Conservation (phyloP, 2,329 filamentous ascomycete genomes). For the Clonostachys byssicola region DNA sequence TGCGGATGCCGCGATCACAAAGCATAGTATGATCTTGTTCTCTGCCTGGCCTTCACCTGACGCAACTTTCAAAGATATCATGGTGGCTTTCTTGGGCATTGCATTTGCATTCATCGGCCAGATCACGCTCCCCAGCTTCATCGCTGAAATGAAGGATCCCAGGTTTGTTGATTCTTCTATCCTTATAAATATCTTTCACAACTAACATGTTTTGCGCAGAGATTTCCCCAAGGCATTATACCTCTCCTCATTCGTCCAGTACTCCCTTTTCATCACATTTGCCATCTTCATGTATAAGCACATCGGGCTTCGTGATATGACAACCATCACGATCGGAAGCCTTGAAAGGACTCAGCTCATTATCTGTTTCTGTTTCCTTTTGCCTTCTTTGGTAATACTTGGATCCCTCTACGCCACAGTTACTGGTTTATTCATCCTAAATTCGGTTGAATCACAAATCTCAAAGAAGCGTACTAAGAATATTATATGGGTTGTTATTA, state of each 20-base stretch:
- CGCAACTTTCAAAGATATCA: not conserved
- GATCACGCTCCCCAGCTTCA: constrained; percentile 3
- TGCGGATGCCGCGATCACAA: no score
- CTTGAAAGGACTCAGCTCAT: not conserved
- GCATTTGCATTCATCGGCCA: constrained; percentile 3
- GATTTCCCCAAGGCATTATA: constrained; percentile 4
- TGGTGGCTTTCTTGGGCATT: constrained; percentile 2
- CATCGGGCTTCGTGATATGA: constrained; percentile 2
- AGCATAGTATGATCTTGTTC: no score
- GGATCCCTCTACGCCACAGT: constrained; percentile 4
- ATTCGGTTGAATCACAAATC: no score
- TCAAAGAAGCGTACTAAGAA: no score
- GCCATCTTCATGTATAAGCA: constrained; percentile 2
- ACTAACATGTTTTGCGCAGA: not conserved
- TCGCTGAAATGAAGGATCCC: constrained; percentile 4
- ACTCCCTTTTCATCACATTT: constrained; percentile 1
- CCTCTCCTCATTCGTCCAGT: not conserved
- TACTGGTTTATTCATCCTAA: not conserved
- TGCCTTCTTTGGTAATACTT: constrained; percentile 1
- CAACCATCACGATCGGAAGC: not conserved
- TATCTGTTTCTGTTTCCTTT: not conserved
- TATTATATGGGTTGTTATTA: no score
- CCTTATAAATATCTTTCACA: not conserved
- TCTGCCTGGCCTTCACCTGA: not conserved
- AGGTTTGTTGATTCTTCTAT: not conserved